A percentile compares a stretch with the other conserved stretches of the same genome.
phyloP scores from a whole-genome alignment of 1,284 basidiomycete genomes.

The Ustilago hordei region DNA sequence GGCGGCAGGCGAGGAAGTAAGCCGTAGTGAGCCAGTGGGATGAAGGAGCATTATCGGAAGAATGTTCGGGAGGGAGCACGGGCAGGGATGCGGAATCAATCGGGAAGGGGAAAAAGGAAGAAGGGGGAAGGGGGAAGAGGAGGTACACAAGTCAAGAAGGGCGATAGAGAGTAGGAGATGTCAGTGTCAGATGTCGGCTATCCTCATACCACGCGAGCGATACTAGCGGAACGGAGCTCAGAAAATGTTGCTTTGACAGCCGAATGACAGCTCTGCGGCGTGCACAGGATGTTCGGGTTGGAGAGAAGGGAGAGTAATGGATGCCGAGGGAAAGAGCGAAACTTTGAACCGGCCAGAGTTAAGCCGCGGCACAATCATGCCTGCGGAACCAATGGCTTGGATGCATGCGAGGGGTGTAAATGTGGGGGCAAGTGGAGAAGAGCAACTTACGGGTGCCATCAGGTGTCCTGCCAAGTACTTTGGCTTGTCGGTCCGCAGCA shows the following conservation, averaged over 20 bases:
- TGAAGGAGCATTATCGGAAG: conserved; percentile 3
- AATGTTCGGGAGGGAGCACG: conserved; percentile 4
- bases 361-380: conserved; percentile 36
- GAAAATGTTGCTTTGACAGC: not conserved
- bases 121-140: not conserved
- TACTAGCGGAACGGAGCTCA: conserved; percentile 7
- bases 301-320: not conserved
- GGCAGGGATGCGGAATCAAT: conserved; percentile 3
- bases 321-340: conserved; percentile 6
- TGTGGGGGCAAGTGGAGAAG: conserved; percentile 23
- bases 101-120: conserved; percentile 18
- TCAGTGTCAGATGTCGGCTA: conserved; percentile 19
- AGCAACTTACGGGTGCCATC: conserved; percentile 45
- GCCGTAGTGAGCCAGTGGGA: too few species aligned
- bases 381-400: not conserved
- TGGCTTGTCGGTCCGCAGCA: conserved; percentile 15
- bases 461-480: conserved; percentile 47
- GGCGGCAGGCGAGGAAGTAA: not conserved
- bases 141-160: conserved; percentile 10
- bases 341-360: conserved; percentile 23
- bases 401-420: conserved; percentile 9
- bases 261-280: not conserved
- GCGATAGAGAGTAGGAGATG: conserved; percentile 7
- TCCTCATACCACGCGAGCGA: not conserved
- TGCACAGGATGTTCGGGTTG: not conserved